phyloP scores from a whole-genome alignment of 306 rosid genomes.

The Cicer arietinum region DNA sequence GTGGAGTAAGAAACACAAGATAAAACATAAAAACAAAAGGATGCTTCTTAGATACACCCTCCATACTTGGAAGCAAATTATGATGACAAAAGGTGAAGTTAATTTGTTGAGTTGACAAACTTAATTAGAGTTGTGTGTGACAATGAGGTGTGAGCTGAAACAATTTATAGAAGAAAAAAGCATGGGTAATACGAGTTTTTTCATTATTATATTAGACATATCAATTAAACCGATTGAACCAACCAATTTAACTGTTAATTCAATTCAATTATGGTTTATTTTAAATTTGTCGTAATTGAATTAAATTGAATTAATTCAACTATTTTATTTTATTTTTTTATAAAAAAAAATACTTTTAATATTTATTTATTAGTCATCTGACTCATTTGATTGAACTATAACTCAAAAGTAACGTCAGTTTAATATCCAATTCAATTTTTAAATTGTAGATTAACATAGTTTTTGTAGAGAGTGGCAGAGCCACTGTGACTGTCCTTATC shows the following conservation, averaged over 20 bases:
- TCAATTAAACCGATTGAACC: too few species aligned
- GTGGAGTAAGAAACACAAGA: conserved; percentile 58
- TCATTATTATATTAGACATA: too few species aligned
- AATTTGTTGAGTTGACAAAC: neutral
- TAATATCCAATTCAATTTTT: too few species aligned
- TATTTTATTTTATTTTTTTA: too few species aligned
- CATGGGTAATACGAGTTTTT: accelerated
- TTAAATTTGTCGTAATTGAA: too few species aligned
- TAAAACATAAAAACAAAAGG: conserved; percentile 47
- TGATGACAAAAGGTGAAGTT: neutral
- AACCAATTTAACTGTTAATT: too few species aligned
- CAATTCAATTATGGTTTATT: too few species aligned
- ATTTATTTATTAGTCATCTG: too few species aligned
- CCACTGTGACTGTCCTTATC: conserved; percentile 59
- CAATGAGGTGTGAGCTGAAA: conserved; percentile 25
- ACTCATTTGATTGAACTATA: too few species aligned
- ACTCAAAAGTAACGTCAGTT: too few species aligned
- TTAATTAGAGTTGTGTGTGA: conserved; percentile 38
- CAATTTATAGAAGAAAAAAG: conserved; percentile 49
- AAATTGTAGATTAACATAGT: neutral
- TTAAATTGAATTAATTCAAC: too few species aligned
- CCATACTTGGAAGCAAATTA: conserved; percentile 45
- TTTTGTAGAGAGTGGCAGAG: conserved; percentile 53
- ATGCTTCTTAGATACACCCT: conserved; percentile 43
- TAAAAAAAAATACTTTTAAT: too few species aligned